phyloP scores from a whole-genome alignment of 495 filamentous ascomycete species.

The Talaromyces thailandensis region DNA sequence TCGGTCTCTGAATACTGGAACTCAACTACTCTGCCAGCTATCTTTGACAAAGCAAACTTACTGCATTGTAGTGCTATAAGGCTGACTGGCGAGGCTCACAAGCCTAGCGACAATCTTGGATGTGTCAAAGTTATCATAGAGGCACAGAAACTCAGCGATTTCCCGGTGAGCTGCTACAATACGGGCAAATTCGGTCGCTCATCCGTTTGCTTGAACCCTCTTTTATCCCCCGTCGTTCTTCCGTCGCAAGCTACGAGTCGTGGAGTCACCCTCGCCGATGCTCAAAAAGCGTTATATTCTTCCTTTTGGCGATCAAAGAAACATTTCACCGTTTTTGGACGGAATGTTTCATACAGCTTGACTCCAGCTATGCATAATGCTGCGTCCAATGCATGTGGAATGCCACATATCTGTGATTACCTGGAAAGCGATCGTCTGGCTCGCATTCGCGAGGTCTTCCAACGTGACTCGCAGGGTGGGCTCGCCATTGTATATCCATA shows the following conservation, averaged over 20 bases:
- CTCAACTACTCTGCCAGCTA: neutral
- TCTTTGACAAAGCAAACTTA: neutral
- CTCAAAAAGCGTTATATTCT: slow-evolving; percentile 39
- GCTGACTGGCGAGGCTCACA: slow-evolving; percentile 10
- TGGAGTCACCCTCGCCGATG: slow-evolving; percentile 26
- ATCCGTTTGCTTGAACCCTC: slow-evolving; percentile 49
- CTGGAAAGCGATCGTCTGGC: slow-evolving; percentile 44
- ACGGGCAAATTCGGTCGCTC: slow-evolving; percentile 44
- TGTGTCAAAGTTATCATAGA: slow-evolving; percentile 4
- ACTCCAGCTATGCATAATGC: slow-evolving; percentile 58
- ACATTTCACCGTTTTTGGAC: slow-evolving; percentile 36
- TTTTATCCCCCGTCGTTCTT: slow-evolving; percentile 46
- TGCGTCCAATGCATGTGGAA: slow-evolving; percentile 58
- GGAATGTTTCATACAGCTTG: slow-evolving; percentile 34
- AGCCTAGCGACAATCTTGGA: slow-evolving; percentile 7
- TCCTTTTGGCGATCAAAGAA: slow-evolving; percentile 46
- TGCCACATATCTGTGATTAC: slow-evolving; percentile 58
- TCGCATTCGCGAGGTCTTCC: slow-evolving; percentile 43
- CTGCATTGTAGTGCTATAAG: slow-evolving; percentile 11
- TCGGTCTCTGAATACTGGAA: neutral
- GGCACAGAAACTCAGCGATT: neutral
- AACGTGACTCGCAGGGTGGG: slow-evolving; percentile 50
- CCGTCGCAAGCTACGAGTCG: neutral
- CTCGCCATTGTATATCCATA: slow-evolving; percentile 54
- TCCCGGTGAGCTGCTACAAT: slow-evolving; percentile 17